These are phyloP conservation scores for Haematococcus lacustris DNA, from an alignment of 139 green algal species.

Conservation along the genomic window DNA sequence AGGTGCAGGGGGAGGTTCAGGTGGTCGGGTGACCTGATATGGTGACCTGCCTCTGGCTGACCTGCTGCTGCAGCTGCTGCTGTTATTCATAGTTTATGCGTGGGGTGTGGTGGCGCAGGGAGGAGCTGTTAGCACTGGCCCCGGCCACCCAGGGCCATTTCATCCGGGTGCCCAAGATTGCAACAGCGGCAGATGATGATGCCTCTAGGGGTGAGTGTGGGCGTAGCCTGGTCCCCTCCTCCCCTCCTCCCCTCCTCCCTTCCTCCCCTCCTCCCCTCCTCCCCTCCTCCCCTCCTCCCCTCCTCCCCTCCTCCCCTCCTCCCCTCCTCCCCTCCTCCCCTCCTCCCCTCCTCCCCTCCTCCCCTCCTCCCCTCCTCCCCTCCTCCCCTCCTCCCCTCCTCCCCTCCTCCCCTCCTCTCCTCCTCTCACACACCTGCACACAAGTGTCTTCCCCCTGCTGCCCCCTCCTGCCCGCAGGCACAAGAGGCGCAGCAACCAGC, in stretches of 20 bases:
- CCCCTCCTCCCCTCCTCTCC: neutral
- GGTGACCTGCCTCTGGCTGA: neutral
- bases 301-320: neutral
- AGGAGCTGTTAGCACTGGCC: conserved; percentile 47
- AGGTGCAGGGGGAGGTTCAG: too few relatives aligned
- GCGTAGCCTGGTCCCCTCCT: neutral
- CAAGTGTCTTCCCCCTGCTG: neutral
- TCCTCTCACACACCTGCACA: too few relatives aligned
- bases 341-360: neutral
- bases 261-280: neutral
- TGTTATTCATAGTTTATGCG: neutral
- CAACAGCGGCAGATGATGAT: conserved; percentile 19
- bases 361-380: neutral
- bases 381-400: neutral
- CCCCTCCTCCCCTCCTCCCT: neutral
- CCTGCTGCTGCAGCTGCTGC: neutral
- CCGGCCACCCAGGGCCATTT: conserved; percentile 37
- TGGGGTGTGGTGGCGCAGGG: conserved; percentile 1
- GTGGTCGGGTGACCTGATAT: neutral
- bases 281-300: neutral
- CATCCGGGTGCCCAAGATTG: conserved; percentile 60
- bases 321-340: neutral
- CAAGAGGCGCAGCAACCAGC: conserved; percentile 1
- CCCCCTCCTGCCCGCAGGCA: neutral
- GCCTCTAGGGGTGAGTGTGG: neutral